phyloP scores from a whole-genome alignment of 2,329 filamentous ascomycete genomes.

The Apiospora arundinis region DNA sequence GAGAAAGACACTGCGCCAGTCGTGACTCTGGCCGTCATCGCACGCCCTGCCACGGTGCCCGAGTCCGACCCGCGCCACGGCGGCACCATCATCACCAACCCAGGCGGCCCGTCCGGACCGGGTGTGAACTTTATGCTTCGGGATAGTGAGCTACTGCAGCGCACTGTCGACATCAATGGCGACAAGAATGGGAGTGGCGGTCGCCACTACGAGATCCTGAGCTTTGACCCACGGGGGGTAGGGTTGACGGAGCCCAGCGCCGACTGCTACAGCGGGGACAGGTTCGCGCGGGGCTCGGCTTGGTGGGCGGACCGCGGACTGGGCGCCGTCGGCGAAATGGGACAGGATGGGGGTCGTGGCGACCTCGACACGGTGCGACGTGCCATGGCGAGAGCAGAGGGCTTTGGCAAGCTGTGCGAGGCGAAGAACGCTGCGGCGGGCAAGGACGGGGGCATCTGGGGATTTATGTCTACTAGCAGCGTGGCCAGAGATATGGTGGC shows the following conservation, averaged over 20 bases:
- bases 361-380: slow-evolving; percentile 34
- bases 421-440: slow-evolving; percentile 29
- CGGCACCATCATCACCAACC: slow-evolving; percentile 48
- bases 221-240: slow-evolving; percentile 53
- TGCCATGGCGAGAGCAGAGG: slow-evolving; percentile 35
- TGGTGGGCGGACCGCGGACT: slow-evolving; percentile 37
- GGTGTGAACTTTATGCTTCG: slow-evolving; percentile 42
- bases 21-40: slow-evolving; percentile 27
- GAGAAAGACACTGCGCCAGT: not conserved
- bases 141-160: slow-evolving; percentile 40
- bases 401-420: slow-evolving; percentile 40
- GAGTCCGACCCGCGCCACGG: not conserved
- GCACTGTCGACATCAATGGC: slow-evolving; percentile 39
- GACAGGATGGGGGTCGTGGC: slow-evolving; percentile 23
- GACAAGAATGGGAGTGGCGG: not conserved
- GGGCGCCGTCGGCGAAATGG: slow-evolving; percentile 31
- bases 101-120: slow-evolving; percentile 53
- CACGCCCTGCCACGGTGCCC: slow-evolving; percentile 32
- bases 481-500: slow-evolving; percentile 52
- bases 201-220: slow-evolving; percentile 49
- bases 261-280: slow-evolving; percentile 45
- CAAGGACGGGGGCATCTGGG: slow-evolving; percentile 36
- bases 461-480: slow-evolving; percentile 44
- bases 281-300: slow-evolving; percentile 38
- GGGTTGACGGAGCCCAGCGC: slow-evolving; percentile 44